Base-by-base conservation (phyloP, 768 basidiomycete species). In the Coprinellus aureogranulatus region DNA sequence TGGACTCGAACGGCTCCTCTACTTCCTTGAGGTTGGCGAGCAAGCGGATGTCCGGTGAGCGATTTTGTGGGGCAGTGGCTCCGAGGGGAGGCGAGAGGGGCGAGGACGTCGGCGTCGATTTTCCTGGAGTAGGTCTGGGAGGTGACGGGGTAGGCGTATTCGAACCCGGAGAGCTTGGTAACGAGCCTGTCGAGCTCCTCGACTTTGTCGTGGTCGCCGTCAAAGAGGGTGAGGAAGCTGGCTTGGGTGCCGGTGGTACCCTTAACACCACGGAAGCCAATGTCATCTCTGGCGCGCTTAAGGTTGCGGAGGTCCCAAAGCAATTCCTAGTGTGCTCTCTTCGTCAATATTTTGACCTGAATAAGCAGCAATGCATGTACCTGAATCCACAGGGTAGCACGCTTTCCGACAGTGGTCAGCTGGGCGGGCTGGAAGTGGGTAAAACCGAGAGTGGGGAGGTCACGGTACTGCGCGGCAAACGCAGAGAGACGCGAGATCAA, bases 401-500 rank as follows among this genome's bases (percentile, higher is more conserved):
- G 85, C 76, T 99, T 99, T 8, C 97, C 97, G 27, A 99, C 96
- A 2, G 97, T 99, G 0, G 96, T 98, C 58, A 98, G 79, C 75
- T 99, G 97, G 6, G 97, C 97, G 3, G 97, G 95, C 72, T 99
- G 97, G 79, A 94, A 99, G 72, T 99, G 97, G 4, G 97, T 99
- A 77, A 96, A 98, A 1, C 97, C 97, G 31, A 99, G 82, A 0
- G 95, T 93, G 0, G 96, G 94, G 39, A 98, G 83, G 58, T 86
- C 91, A 46, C 87, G 86, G 70, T 98, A 88, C 65, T 94, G 81
- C 37, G 82, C 77, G 6, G 97, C 94, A 62, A 98, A 99, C 1
- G 73, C 67, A 23, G 94, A 81, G 40, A 99, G 83, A 31, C 96
- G 88, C 42, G 90, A 89, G 65, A 99, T 95, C 53, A 99, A 83